Percentiles rank a stretch among this genome's conserved stretches.
Conservation (phyloP, 176 grass and related monocot species). For the Avena eriantha region DNA sequence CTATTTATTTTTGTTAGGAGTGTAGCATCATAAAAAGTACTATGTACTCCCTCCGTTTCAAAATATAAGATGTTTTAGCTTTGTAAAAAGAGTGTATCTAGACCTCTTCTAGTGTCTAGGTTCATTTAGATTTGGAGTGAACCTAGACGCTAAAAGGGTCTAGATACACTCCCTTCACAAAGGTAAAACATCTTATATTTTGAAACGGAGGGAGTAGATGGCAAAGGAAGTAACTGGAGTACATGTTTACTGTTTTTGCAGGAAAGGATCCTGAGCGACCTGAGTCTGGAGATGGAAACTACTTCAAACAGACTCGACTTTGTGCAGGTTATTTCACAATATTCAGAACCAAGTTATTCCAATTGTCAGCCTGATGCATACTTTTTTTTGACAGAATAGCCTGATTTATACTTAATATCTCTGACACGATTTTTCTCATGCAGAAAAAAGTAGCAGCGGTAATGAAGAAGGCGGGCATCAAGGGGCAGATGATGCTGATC, state of each 20-base stretch:
- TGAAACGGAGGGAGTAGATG: no score
- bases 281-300: slow-evolving; percentile 92
- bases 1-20: no score
- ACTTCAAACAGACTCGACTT: slow-evolving; percentile 97
- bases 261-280: slow-evolving; percentile 89
- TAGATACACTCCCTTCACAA: no score
- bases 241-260: slow-evolving; percentile 39
- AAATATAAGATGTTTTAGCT: no score
- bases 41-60: no score
- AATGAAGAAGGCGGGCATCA: slow-evolving; percentile 94
- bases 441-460: slow-evolving; percentile 94
- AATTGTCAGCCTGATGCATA: neutral
- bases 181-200: no score
- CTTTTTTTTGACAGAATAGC: neutral
- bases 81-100: no score
- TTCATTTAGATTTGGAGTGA: no score
- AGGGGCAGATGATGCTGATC: slow-evolving; percentile 88
- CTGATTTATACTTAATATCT: neutral
- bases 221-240: neutral
- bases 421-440: neutral
- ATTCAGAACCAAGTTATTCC: neutral
- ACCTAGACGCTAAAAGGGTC: no score
- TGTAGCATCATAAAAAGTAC: no score
- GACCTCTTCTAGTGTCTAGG: no score
- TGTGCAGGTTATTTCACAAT: slow-evolving; percentile 61